These are phyloP conservation scores for Neurospora sp. DNA, from an alignment of 495 filamentous ascomycete species.

Conservation along the genomic window DNA sequence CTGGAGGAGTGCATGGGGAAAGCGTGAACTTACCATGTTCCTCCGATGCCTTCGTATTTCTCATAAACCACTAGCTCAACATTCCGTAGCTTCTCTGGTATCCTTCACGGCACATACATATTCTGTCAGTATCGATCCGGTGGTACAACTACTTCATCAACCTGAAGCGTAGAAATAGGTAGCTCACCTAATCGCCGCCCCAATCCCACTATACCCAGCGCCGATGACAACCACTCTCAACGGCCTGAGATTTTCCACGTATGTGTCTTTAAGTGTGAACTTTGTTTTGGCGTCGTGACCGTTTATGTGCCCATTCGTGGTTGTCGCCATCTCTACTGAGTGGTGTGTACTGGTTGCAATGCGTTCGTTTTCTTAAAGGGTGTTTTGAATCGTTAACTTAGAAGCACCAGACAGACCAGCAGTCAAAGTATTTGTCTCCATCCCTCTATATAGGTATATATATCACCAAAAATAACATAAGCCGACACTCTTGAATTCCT, in stretches of 20 bases:
- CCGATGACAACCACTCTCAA: constrained; percentile 39
- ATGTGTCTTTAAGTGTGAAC: constrained; percentile 28
- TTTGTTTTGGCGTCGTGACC: neutral
- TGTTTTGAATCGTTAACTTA: neutral
- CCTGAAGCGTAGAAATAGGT: neutral
- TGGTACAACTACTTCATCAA: neutral
- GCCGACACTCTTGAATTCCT: neutral
- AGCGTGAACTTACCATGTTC: constrained; percentile 25
- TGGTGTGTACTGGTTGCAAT: neutral
- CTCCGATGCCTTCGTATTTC: constrained; percentile 31
- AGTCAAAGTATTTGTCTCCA: neutral
- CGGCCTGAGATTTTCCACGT: constrained; percentile 35
- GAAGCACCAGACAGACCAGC: neutral
- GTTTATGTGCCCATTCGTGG: neutral
- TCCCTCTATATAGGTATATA: neutral
- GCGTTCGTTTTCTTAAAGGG: neutral
- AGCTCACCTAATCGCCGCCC: constrained; percentile 24
- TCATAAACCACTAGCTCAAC: constrained; percentile 34
- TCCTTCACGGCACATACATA: constrained; percentile 10
- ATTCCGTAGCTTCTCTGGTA: constrained; percentile 33
- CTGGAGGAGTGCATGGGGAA: neutral
- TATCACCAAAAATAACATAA: neutral
- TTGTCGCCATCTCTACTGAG: neutral
- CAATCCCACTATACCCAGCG: constrained; percentile 41
- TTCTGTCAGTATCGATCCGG: constrained; percentile 2